phyloP scores from a whole-genome alignment of 345 rosid species.

The Iberis pinnata region DNA sequence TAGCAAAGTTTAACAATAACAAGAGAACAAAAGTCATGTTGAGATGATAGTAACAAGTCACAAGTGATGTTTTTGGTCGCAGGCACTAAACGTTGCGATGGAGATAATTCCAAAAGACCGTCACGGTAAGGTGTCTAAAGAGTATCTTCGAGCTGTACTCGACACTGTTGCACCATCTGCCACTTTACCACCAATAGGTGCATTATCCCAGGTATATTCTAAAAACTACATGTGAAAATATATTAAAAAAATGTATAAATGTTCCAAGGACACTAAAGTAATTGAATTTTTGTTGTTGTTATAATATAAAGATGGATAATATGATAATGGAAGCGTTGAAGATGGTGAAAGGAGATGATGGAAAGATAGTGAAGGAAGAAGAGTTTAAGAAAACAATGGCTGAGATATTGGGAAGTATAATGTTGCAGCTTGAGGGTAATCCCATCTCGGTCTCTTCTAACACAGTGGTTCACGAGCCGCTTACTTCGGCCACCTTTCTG shows the following conservation, averaged over 20 bases:
- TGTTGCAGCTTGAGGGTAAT: slow-evolving; percentile 75
- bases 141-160: slow-evolving; percentile 50
- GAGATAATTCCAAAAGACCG: slow-evolving; percentile 60
- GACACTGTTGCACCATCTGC: slow-evolving; percentile 73
- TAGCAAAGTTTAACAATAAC: neutral
- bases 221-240: neutral
- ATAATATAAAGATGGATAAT: slow-evolving; percentile 72
- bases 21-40: neutral
- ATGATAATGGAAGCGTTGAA: slow-evolving; percentile 44
- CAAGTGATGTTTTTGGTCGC: slow-evolving; percentile 19
- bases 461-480: slow-evolving; percentile 94
- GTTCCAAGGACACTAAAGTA: slow-evolving; percentile 8
- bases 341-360: slow-evolving; percentile 66
- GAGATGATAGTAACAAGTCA: neutral
- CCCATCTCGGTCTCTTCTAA: slow-evolving; percentile 64
- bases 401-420: slow-evolving; percentile 68
- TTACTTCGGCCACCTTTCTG: slow-evolving; percentile 49
- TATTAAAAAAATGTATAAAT: too few species aligned
- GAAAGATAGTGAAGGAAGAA: slow-evolving; percentile 68
- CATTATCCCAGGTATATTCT: slow-evolving; percentile 53
- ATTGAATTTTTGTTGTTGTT: neutral
- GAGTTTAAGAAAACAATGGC: slow-evolving; percentile 70
- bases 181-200: slow-evolving; percentile 77
- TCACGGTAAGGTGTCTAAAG: slow-evolving; percentile 59
- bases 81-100: slow-evolving; percentile 52